A percentile compares a stretch with the other conserved stretches of the same genome.
Conservation (phyloP, 2,329 filamentous ascomycete species). For the Magnaporthales sp. region DNA sequence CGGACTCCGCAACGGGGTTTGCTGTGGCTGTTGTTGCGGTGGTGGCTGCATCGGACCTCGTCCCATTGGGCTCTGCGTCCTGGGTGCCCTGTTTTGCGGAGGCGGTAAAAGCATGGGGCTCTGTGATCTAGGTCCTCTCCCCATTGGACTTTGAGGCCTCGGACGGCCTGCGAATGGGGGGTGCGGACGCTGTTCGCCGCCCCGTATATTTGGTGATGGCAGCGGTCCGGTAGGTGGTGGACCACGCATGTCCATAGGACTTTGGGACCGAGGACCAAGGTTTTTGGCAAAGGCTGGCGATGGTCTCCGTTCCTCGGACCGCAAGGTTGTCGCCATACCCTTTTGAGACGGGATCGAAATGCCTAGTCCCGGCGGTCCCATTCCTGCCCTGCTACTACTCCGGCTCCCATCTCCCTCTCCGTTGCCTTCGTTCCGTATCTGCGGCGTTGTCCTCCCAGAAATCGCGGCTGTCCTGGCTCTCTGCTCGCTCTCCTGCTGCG, state of each 20-base stretch:
- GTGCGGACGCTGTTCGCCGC: not conserved
- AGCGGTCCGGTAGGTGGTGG: not conserved
- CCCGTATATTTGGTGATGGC: not conserved
- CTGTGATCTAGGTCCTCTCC: conserved; percentile 2
- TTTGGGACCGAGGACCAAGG: conserved; percentile 2
- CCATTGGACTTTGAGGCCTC: conserved; percentile 5
- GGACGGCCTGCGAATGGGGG: not conserved
- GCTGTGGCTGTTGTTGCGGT: not conserved
- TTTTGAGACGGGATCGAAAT: not conserved
- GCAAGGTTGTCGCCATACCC: not conserved
- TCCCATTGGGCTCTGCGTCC: conserved; percentile 5
- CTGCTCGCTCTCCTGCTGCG: conserved; percentile 10
- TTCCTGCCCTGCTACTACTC: conserved; percentile 1
- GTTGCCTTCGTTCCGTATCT: conserved; percentile 6
- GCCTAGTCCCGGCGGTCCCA: not conserved
- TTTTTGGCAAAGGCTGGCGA: not conserved
- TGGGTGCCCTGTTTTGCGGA: not conserved
- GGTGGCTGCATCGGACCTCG: not conserved
- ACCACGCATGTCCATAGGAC: conserved; percentile 5
- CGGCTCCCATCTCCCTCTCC: not conserved
- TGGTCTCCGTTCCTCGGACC: not conserved
- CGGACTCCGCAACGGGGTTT: not conserved
- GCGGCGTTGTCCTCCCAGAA: not conserved
- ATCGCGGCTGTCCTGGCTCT: conserved; percentile 11
- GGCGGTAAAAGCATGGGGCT: not conserved